phyloP scores from a whole-genome alignment of 352 stramenopile species.

The Pythium monospermum region DNA sequence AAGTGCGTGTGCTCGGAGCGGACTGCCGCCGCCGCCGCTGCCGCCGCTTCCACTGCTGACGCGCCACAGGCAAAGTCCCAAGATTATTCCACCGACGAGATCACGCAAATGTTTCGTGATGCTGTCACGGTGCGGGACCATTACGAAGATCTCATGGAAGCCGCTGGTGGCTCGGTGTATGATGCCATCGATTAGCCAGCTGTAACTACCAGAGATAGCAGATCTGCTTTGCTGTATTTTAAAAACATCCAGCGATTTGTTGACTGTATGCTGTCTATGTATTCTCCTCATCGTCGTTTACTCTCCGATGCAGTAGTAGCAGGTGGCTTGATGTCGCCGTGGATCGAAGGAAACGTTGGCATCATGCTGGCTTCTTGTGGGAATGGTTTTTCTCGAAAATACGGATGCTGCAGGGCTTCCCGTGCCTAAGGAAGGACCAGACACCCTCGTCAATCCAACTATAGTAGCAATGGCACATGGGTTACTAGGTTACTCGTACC shows the following conservation, averaged over 20 bases:
- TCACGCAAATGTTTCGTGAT: conserved; percentile 68
- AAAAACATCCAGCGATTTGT: too few species aligned
- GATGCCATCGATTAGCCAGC: conserved; percentile 27
- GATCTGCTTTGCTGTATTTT: too few species aligned
- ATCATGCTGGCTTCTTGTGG: conserved; percentile 56
- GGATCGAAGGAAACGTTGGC: conserved; percentile 56
- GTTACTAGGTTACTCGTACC: conserved; percentile 18
- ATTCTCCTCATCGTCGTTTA: not conserved
- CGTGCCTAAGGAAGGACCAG: conserved; percentile 20
- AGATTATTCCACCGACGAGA: conserved; percentile 46
- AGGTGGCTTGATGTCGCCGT: conserved; percentile 33
- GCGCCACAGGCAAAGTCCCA: conserved; percentile 13
- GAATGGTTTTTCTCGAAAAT: conserved; percentile 63
- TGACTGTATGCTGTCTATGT: too few species aligned
- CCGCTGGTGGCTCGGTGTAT: conserved; percentile 4
- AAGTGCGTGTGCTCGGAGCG: conserved; percentile 57
- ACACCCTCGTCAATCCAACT: too few species aligned
- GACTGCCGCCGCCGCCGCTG: conserved; percentile 1
- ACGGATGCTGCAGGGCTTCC: conserved; percentile 46
- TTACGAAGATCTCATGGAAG: conserved; percentile 63
- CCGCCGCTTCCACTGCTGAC: conserved; percentile 2
- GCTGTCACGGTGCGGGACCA: conserved; percentile 60
- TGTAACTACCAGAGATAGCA: too few species aligned
- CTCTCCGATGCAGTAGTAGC: conserved; percentile 1
- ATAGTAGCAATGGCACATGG: too few species aligned